These are phyloP conservation scores for Xerophyta viscosa DNA, from an alignment of 106 monocot species.

Conservation along the genomic window DNA sequence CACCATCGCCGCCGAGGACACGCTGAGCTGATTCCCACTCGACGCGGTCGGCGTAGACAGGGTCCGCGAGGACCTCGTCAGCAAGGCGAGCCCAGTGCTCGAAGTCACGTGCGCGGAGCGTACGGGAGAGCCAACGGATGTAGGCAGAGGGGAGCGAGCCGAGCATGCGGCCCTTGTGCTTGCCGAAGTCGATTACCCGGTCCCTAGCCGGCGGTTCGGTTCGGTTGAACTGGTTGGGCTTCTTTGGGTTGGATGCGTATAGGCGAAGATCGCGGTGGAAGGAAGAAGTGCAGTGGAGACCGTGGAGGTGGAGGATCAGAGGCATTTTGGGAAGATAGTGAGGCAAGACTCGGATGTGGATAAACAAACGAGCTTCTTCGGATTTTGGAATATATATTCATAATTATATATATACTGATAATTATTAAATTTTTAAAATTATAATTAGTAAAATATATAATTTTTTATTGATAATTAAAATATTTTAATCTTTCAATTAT, in stretches of 20 bases:
- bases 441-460: no score
- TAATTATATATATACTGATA: no score
- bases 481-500: no score
- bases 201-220: conserved; percentile 36
- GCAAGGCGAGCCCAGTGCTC: conserved; percentile 54
- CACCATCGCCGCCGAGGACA: conserved; percentile 44
- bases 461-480: no score
- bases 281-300: no score
- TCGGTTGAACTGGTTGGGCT: neutral
- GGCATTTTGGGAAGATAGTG: no score
- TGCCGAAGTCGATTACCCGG: conserved; percentile 58
- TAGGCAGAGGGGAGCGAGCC: conserved; percentile 80
- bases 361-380: no score
- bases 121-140: conserved; percentile 51
- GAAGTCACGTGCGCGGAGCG: conserved; percentile 45
- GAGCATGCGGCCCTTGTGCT: conserved; percentile 64
- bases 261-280: no score
- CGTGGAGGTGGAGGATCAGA: no score
- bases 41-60: conserved; percentile 62
- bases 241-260: neutral
- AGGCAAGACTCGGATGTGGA: no score
- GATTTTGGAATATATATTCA: no score
- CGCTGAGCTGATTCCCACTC: conserved; percentile 68
- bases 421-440: no score
- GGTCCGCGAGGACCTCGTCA: conserved; percentile 62